These are phyloP conservation scores for Agrocybe chaxingu DNA, from an alignment of 768 basidiomycete genomes.

Conservation along the genomic window DNA sequence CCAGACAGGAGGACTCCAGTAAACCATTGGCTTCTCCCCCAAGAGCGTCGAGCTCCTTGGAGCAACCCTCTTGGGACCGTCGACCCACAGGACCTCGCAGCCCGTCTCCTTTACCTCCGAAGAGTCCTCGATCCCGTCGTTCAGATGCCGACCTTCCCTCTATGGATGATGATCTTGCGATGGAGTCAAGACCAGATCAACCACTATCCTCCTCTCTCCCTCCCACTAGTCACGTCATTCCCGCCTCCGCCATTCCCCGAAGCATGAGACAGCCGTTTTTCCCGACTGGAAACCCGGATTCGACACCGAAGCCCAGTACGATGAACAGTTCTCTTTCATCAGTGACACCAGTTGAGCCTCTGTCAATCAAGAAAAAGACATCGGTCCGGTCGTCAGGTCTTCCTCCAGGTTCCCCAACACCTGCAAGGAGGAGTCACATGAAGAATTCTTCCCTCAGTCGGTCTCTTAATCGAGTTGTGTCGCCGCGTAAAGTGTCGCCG, in stretches of 20 bases:
- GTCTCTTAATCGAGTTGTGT: constrained; percentile 36
- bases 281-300: constrained; percentile 47
- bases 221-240: constrained; percentile 19
- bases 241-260: constrained; percentile 56
- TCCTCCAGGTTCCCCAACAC: constrained; percentile 33
- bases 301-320: constrained; percentile 44
- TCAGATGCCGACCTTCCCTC: constrained; percentile 33
- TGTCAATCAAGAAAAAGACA: constrained; percentile 84
- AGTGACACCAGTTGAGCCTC: constrained; percentile 59
- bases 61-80: constrained; percentile 50
- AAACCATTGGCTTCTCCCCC: constrained; percentile 30
- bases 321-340: constrained; percentile 27
- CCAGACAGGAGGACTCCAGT: constrained; percentile 43
- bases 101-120: constrained; percentile 63
- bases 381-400: constrained; percentile 50
- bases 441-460: constrained; percentile 56
- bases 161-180: constrained; percentile 42
- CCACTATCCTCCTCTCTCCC: constrained; percentile 19
- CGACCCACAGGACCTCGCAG: constrained; percentile 73
- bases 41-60: constrained; percentile 38
- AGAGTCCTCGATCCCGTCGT: constrained; percentile 29
- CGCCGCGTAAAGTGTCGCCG: constrained; percentile 55
- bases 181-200: constrained; percentile 31
- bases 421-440: constrained; percentile 36
- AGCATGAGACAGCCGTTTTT: constrained; percentile 71